Percentiles rank a stretch among this genome's conserved stretches.
These are phyloP conservation scores for Suillus hirtellus DNA, from an alignment of 768 basidiomycete genomes.

Conservation along the genomic window DNA sequence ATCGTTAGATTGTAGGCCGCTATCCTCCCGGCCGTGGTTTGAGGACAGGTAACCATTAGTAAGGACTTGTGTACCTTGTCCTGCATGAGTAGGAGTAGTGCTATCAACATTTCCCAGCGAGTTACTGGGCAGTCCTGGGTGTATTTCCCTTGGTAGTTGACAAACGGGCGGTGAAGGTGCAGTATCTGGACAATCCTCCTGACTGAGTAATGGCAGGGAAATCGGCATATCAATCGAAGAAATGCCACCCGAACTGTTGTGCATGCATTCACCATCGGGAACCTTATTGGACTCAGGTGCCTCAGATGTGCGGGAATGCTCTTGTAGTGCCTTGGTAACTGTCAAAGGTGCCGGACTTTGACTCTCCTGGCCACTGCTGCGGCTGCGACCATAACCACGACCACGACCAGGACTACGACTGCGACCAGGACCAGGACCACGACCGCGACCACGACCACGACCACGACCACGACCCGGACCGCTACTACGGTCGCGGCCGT, in stretches of 20 bases:
- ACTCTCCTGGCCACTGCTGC: not conserved
- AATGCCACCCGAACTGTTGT: not conserved
- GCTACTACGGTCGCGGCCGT: not conserved
- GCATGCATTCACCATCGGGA: not conserved
- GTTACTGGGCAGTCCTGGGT: not conserved
- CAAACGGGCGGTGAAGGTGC: not conserved
- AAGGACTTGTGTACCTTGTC: not conserved
- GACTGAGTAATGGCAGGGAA: not conserved
- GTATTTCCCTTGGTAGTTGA: not conserved
- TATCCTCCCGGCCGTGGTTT: not conserved
- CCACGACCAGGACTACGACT: not conserved
- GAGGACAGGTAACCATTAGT: not conserved
- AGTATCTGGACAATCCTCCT: not conserved
- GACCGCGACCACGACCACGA: not conserved
- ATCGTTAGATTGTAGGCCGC: not conserved
- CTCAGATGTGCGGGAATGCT: not conserved
- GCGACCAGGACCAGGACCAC: no score
- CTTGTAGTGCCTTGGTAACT: not conserved
- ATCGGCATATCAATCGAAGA: not conserved
- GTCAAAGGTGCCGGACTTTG: no score
- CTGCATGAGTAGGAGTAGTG: not conserved
- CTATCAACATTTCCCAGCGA: not conserved
- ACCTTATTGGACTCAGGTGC: not conserved
- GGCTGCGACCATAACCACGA: no score
- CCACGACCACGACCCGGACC: not conserved